phyloP scores from a whole-genome alignment of 805 yeast genomes.

The Kregervanrija fluxuum region DNA sequence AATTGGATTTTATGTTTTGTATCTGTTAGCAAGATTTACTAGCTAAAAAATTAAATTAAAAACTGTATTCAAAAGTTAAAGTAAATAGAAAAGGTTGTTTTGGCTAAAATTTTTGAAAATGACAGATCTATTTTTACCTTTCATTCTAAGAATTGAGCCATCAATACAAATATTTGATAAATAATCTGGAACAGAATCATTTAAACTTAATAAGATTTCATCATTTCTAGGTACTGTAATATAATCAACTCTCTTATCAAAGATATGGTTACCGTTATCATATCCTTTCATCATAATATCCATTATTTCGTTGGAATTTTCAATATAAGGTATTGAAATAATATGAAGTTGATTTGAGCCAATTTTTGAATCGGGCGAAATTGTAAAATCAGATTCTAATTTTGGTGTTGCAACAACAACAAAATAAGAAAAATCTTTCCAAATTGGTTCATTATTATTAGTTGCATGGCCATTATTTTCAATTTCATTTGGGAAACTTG shows the following conservation, averaged over 20 bases:
- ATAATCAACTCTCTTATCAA: slow-evolving; percentile 43
- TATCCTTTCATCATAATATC: slow-evolving; percentile 53
- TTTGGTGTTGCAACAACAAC: slow-evolving; percentile 46
- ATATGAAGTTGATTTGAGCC: slow-evolving; percentile 36
- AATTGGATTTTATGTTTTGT: background rate
- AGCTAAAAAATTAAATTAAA: too few relatives aligned
- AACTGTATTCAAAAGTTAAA: background rate
- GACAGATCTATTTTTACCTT: background rate
- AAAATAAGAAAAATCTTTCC: slow-evolving; percentile 44
- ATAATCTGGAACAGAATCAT: slow-evolving; percentile 24
- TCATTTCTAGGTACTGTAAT: slow-evolving; percentile 19
- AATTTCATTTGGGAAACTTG: background rate
- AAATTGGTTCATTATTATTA: background rate
- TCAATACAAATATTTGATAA: slow-evolving; percentile 59
- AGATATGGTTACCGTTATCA: slow-evolving; percentile 46
- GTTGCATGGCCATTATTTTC: background rate
- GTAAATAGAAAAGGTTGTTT: slow-evolving; percentile 1
- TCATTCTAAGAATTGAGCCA: slow-evolving; percentile 41
- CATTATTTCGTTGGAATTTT: slow-evolving; percentile 31
- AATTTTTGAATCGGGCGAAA: slow-evolving; percentile 53
- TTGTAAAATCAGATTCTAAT: slow-evolving; percentile 54
- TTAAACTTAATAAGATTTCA: slow-evolving; percentile 12
- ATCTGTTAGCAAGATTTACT: background rate
- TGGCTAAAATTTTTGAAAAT: slow-evolving; percentile 1
- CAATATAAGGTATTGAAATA: slow-evolving; percentile 35